Percentiles rank a stretch among this genome's conserved stretches.
Conservation (phyloP, 305 asterid genomes). For the Ajuga reptans region DNA sequence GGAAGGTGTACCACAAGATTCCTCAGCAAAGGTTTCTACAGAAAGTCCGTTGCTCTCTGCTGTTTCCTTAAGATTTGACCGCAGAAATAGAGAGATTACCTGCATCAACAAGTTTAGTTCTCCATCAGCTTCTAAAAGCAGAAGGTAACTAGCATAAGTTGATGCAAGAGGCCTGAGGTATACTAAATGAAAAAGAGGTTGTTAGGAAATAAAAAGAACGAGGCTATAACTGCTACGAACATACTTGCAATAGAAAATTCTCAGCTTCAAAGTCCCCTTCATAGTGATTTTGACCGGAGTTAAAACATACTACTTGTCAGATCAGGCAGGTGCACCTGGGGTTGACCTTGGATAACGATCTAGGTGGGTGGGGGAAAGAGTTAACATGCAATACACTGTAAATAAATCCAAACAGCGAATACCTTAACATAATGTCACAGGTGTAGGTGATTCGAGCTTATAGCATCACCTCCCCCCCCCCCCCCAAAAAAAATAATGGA, state of each 20-base stretch:
- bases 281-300: neutral
- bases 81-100: constrained; percentile 73
- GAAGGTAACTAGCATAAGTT: constrained; percentile 6
- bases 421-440: neutral
- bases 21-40: constrained; percentile 38
- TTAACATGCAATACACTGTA: neutral
- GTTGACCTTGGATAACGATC: neutral
- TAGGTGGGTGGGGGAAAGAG: neutral
- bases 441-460: neutral
- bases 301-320: neutral
- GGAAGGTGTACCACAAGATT: constrained; percentile 48
- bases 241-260: neutral
- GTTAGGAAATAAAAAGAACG: neutral
- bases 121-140: constrained; percentile 8
- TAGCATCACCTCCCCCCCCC: neutral
- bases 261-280: neutral
- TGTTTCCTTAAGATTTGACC: constrained; percentile 51
- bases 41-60: constrained; percentile 31
- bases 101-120: constrained; percentile 34
- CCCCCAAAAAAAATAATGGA: neutral
- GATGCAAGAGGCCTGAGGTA: constrained; percentile 7
- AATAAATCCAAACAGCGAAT: neutral
- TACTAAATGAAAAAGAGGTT: neutral
- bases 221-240: constrained; percentile 4
- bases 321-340: neutral